Conservation (phyloP, 176 grass and related monocot genomes). For the Eleusine coracana region DNA sequence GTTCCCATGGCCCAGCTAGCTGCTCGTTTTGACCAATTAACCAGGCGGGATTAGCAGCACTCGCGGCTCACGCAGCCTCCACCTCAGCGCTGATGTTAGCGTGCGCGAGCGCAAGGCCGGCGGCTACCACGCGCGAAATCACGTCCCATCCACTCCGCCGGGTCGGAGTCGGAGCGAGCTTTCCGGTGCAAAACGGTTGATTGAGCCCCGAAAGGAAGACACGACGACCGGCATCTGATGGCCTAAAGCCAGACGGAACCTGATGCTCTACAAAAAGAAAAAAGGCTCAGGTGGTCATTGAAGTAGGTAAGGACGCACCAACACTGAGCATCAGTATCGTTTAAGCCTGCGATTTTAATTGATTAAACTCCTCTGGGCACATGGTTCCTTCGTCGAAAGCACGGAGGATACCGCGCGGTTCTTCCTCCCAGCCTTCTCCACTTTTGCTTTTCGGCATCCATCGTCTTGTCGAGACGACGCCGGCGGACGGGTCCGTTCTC, state of each 20-base stretch:
- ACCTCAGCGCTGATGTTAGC: conserved; percentile 39
- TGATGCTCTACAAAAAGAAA: neutral
- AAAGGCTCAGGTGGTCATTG: neutral
- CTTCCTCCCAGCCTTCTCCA: neutral
- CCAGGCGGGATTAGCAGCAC: neutral
- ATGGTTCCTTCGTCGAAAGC: neutral
- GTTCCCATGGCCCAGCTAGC: neutral
- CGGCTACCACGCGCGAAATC: neutral
- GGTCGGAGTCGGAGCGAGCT: neutral
- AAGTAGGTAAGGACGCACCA: conserved; percentile 13
- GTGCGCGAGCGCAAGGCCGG: too few relatives aligned
- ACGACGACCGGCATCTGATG: neutral
- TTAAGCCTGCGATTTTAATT: neutral
- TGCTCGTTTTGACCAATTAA: conserved; percentile 5
- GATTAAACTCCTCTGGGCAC: neutral
- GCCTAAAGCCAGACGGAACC: neutral
- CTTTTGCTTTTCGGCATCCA: neutral
- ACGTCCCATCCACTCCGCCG: too few relatives aligned
- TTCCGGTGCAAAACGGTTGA: neutral
- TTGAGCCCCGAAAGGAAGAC: neutral
- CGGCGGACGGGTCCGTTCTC: neutral
- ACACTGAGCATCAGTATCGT: neutral
- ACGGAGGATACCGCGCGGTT: neutral
- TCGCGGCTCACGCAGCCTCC: neutral
- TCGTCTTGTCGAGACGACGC: neutral